Conservation (phyloP, 768 basidiomycete species). For the Suillus placidus region DNA sequence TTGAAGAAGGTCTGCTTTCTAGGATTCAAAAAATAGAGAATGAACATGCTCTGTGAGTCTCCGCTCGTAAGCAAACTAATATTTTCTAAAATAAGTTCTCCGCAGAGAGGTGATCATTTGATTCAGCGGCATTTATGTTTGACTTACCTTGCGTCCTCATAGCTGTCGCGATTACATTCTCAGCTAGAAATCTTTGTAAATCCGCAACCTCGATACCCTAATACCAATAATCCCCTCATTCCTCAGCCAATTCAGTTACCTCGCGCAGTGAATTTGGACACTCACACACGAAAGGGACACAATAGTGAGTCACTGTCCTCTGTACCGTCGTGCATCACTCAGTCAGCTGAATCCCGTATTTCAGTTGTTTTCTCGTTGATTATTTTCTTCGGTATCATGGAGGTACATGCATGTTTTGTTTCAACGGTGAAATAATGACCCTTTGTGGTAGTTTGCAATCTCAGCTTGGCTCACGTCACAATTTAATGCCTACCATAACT, state of each 20-base stretch:
- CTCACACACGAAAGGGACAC: constrained; percentile 52
- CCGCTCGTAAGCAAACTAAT: neutral
- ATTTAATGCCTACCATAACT: constrained; percentile 61
- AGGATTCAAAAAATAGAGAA: constrained; percentile 36
- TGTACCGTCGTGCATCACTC: neutral
- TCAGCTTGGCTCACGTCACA: constrained; percentile 70
- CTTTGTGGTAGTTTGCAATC: constrained; percentile 54
- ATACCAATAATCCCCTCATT: constrained; percentile 46
- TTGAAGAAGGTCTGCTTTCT: constrained; percentile 38
- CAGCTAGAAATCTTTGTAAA: constrained; percentile 41
- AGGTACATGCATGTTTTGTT: constrained; percentile 42
- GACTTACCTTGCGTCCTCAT: constrained; percentile 24
- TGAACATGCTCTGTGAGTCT: constrained; percentile 30
- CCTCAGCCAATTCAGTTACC: constrained; percentile 55
- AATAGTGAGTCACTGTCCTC: constrained; percentile 44
- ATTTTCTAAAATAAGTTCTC: neutral
- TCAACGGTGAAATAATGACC: neutral
- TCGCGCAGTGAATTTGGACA: constrained; percentile 38
- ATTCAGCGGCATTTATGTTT: neutral
- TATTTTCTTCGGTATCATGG: constrained; percentile 62
- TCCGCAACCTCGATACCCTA: constrained; percentile 32
- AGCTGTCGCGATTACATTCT: constrained; percentile 36
- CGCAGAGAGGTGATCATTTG: constrained; percentile 9
- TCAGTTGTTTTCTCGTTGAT: constrained; percentile 53
- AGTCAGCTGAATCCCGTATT: constrained; percentile 28